A percentile compares a stretch with the other conserved stretches of the same genome.
phyloP scores from a whole-genome alignment of 176 grass and related monocot species.

The Bothriochloa decipiens region DNA sequence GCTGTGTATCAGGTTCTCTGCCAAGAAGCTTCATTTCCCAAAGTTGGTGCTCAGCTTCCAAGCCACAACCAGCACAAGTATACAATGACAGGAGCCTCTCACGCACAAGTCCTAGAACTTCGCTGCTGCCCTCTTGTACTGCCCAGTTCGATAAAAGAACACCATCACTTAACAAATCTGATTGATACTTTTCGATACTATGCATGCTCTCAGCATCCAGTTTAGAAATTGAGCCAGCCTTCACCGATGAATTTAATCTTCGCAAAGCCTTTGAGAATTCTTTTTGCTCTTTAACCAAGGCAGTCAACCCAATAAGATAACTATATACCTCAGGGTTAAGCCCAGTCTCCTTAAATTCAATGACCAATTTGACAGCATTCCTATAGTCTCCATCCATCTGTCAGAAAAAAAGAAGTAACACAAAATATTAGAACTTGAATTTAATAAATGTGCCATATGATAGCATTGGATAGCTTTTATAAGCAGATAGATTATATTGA shows the following conservation, averaged over 20 bases:
- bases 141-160: conserved; percentile 88
- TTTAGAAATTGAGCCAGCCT: conserved; percentile 57
- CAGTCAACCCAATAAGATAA: conserved; percentile 87
- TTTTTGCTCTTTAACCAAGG: conserved; percentile 96
- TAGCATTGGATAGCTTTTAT: conserved; percentile 1
- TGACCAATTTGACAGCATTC: conserved; percentile 72
- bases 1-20: conserved; percentile 88
- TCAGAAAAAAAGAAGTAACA: conserved; percentile 43
- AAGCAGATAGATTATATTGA: conserved; percentile 7
- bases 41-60: conserved; percentile 83
- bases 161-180: conserved; percentile 65
- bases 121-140: conserved; percentile 66
- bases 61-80: conserved; percentile 75
- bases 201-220: conserved; percentile 59
- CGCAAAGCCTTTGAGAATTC: conserved; percentile 86
- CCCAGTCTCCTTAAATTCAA: conserved; percentile 79
- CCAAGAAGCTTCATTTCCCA: conserved; percentile 90
- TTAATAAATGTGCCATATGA: not conserved
- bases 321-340: conserved; percentile 87
- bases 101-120: conserved; percentile 66
- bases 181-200: conserved; percentile 70
- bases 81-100: conserved; percentile 87
- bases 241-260: conserved; percentile 75
- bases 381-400: conserved; percentile 84
- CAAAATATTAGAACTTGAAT: not conserved